These are phyloP conservation scores for Pseudocohnilembus persalinus DNA, from an alignment of 169 alveolate genomes.

Conservation along the genomic window DNA sequence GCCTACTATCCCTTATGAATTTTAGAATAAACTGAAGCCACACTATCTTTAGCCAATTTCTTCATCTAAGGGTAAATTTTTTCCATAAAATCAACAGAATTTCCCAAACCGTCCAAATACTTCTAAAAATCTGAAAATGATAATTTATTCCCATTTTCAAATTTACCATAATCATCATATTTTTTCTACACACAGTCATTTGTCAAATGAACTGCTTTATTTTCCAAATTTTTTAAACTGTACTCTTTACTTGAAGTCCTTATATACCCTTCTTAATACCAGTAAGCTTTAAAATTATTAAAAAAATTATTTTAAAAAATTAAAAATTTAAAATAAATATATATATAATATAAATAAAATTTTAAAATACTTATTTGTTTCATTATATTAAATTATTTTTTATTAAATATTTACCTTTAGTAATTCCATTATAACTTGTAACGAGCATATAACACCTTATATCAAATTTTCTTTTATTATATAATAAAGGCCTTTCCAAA, in stretches of 20 bases:
- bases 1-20: constrained; percentile 43
- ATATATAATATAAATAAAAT: no score
- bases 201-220: constrained; percentile 75
- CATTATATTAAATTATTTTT: no score
- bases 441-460: constrained; percentile 70
- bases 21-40: constrained; percentile 27
- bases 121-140: constrained; percentile 74
- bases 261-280: constrained; percentile 75
- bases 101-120: constrained; percentile 54
- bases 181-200: constrained; percentile 83
- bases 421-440: constrained; percentile 49
- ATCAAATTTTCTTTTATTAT: constrained; percentile 83
- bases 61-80: constrained; percentile 72
- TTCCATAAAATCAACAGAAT: constrained; percentile 59
- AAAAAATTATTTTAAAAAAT: constrained; percentile 26
- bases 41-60: constrained; percentile 30
- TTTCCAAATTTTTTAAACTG: constrained; percentile 55
- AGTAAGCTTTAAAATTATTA: constrained; percentile 51
- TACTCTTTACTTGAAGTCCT: constrained; percentile 76
- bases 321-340: constrained; percentile 43
- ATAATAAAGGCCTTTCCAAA: constrained; percentile 81
- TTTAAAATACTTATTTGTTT: no score
- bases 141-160: constrained; percentile 80
- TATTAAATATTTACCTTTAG: constrained; percentile 29
- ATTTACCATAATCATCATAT: constrained; percentile 78